Evolutionary conservation across 306 rosid genomes (phyloP), one percentile per base, ranked within the genome.

Genomic region (Luffa acutangula): DNA sequence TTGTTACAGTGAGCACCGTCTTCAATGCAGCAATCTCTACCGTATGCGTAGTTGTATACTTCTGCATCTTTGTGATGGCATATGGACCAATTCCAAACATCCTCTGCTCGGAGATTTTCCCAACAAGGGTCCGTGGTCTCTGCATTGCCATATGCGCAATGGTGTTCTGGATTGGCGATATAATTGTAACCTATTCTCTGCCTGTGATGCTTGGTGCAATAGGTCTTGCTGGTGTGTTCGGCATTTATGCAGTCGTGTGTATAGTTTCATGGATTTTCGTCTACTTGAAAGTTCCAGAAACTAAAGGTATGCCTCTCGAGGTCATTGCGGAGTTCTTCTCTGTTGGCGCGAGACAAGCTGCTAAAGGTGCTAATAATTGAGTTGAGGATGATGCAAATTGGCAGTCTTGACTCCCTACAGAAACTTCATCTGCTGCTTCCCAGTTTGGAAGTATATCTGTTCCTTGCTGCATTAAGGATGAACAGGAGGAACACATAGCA

Each of bases 281-380:
- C 82, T 90, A 62, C 82, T 83, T 89, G 80, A 90, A 89, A 88
- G 97, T 90, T 62, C 97, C 97, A 2, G 96, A 92, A 88, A 92
- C 97, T 80, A 92, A 92, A 82, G 96, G 95, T 77, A 92, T 92
- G 96, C 97, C 97, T 59, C 97, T 92, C 9, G 95, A 92, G 86
- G 91, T 92, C 84, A 92, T 92, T 78, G 86, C 90, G 2, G 93
- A 92, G 67, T 90, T 92, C 92, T 92, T 92, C 80, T 76, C 93
- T 33, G 87, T 90, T 52, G 93, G 92, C 39, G 74, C 97, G 10
- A 89, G 51, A 83, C 88, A 90, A 78, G 86, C 85, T 46, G 31
- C 91, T 13, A 84, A 81, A 75, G 88, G 88, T 88, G 75, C 75
- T 9, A 90, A 86, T 83, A 88, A 79, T 81, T 83, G 33, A 41